Evolutionary conservation across 352 stramenopile genomes (phyloP).

Genomic region (Plasmopara viticola): DNA sequence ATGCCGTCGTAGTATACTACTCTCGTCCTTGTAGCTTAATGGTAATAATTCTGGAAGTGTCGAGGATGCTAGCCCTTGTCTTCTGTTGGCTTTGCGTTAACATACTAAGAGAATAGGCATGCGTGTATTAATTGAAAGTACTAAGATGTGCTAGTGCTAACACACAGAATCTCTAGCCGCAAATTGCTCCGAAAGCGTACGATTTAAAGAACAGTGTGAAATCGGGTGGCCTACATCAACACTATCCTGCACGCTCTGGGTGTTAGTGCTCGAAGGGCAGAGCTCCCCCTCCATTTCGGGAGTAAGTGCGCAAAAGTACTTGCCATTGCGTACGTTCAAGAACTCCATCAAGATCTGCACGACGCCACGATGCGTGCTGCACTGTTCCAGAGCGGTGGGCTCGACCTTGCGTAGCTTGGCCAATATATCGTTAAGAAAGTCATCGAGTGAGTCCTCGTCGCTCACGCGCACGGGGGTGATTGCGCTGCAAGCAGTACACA

Average conservation of each 20-base stretch:
- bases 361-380: conserved; percentile 59
- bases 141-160: conserved; percentile 18
- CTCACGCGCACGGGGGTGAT: conserved; percentile 33
- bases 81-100: conserved; percentile 13
- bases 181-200: conserved; percentile 71
- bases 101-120: conserved; percentile 14
- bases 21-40: no score
- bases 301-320: conserved; percentile 61
- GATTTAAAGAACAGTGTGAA: conserved; percentile 66
- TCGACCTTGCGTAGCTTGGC: conserved; percentile 47
- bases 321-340: conserved; percentile 64
- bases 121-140: conserved; percentile 2
- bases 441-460: conserved; percentile 51
- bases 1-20: no score
- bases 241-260: conserved; percentile 21
- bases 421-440: conserved; percentile 47
- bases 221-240: conserved; percentile 61
- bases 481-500: conserved; percentile 47
- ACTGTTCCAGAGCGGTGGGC: conserved; percentile 40
- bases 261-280: conserved; percentile 13
- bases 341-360: conserved; percentile 84
- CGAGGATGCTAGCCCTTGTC: background rate
- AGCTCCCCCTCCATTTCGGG: conserved; percentile 29
- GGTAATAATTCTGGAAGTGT: no score
- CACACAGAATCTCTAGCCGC: conserved; percentile 72